Conservation (phyloP, 441 rosid genomes). For the Gossypium trilobum region DNA sequence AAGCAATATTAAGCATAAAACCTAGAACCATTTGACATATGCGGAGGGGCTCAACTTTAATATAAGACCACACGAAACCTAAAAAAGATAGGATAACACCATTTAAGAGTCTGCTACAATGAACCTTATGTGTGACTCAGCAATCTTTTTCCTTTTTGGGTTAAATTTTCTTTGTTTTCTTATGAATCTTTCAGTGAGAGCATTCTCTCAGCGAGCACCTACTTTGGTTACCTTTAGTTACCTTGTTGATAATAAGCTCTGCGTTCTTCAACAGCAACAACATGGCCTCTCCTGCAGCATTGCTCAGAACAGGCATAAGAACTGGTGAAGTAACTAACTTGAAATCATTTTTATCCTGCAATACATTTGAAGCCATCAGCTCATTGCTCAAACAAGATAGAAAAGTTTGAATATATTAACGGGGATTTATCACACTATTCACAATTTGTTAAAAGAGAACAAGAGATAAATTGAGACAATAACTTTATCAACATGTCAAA, state of each 20-base stretch:
- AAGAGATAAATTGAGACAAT: neutral
- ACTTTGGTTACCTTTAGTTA: constrained; percentile 19
- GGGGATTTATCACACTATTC: constrained; percentile 2
- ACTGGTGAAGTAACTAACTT: constrained; percentile 82
- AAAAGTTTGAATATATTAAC: neutral
- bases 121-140: neutral
- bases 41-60: too few species aligned
- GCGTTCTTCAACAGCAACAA: constrained; percentile 78
- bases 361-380: constrained; percentile 18
- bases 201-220: neutral
- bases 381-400: neutral
- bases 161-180: neutral
- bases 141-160: neutral
- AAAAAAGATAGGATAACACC: too few species aligned
- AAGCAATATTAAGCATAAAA: neutral
- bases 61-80: too few species aligned
- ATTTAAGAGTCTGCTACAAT: neutral
- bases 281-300: constrained; percentile 86
- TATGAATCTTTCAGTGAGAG: neutral
- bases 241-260: constrained; percentile 82
- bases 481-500: neutral
- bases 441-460: neutral
- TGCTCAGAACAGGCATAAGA: constrained; percentile 76
- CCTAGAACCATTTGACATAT: too few species aligned
- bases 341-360: constrained; percentile 79